A percentile compares a stretch with the other conserved stretches of the same genome.
Conservation (phyloP, 2,329 filamentous ascomycete species). For the Orbilia ellipsospora region DNA sequence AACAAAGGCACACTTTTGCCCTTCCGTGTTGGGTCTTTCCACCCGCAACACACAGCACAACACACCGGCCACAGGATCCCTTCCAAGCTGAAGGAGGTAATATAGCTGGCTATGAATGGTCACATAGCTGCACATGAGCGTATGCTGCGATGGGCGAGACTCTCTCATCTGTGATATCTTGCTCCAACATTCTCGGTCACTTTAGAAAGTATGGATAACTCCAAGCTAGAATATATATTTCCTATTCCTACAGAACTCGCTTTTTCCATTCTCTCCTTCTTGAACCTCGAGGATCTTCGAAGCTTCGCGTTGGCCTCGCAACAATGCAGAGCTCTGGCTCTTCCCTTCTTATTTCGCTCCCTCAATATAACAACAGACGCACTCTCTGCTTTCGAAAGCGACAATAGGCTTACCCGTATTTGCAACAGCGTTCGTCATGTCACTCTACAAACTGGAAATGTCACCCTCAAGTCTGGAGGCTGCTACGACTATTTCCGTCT, state of each 20-base stretch:
- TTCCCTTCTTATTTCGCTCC: conserved; percentile 1
- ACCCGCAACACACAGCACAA: too few relatives aligned
- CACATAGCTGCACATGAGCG: too few relatives aligned
- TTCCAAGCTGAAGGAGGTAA: too few relatives aligned
- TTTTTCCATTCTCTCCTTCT: conserved; percentile 14
- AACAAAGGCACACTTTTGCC: not conserved
- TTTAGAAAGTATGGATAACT: not conserved
- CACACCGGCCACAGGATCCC: too few relatives aligned
- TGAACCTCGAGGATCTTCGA: not conserved
- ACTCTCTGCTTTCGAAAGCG: not conserved
- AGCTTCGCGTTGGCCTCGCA: not conserved
- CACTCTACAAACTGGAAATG: too few relatives aligned
- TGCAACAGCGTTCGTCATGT: not conserved
- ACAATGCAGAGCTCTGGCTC: not conserved
- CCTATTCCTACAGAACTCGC: conserved; percentile 4
- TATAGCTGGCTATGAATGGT: too few relatives aligned
- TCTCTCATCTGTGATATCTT: not conserved
- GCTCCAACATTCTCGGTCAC: not conserved
- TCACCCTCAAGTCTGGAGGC: not conserved
- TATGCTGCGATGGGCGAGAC: not conserved
- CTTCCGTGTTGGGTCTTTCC: not conserved
- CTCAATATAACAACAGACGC: not conserved
- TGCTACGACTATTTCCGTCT: not conserved
- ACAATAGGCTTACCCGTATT: not conserved
- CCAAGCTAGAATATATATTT: not conserved